Conservation (phyloP, 306 rosid genomes). For the Trifolium dubium region DNA sequence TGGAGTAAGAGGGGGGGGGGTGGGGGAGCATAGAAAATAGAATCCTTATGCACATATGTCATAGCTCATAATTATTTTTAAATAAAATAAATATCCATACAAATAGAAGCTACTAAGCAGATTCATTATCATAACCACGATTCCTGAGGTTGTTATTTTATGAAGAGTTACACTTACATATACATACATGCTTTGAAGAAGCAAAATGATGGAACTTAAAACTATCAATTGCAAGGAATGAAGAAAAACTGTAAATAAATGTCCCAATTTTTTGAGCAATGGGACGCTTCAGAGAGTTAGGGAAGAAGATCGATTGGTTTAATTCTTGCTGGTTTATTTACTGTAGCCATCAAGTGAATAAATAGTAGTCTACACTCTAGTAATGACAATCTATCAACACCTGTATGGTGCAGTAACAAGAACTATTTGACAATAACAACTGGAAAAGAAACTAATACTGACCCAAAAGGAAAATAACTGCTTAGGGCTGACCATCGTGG, state of each 20-base stretch:
- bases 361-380: background rate
- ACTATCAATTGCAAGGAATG: background rate
- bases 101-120: constrained; percentile 7
- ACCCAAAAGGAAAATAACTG: background rate
- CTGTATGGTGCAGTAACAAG: background rate
- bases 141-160: constrained; percentile 13
- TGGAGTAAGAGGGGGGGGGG: background rate
- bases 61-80: background rate
- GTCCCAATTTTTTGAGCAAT: background rate
- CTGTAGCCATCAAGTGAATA: background rate
- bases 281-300: background rate
- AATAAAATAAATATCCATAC: background rate
- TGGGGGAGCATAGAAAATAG: constrained; percentile 18
- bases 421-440: background rate
- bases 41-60: background rate
- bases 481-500: background rate
- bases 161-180: constrained; percentile 21
- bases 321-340: background rate
- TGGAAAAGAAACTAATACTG: background rate
- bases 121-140: constrained; percentile 2
- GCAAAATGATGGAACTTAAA: constrained; percentile 3
- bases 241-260: constrained; percentile 8
- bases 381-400: background rate
- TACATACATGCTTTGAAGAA: constrained; percentile 12
- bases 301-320: background rate